Evolutionary conservation across 1,284 basidiomycete genomes (phyloP).

Genomic region (Naganishia sp.): DNA sequence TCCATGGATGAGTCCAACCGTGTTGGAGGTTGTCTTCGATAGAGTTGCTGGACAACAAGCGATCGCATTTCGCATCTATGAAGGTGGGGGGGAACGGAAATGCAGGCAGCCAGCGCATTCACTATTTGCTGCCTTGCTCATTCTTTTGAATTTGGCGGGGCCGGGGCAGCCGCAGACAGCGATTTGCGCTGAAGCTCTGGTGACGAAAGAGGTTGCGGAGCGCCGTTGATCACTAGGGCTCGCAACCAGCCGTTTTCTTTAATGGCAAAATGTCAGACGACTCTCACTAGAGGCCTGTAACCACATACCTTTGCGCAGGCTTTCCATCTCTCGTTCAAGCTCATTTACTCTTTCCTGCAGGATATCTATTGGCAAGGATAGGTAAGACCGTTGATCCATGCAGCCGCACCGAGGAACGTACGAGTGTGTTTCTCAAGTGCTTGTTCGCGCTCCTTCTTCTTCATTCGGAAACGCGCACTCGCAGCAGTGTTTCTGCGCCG

Average conservation of each 20-base stretch:
- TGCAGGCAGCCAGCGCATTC: neutral
- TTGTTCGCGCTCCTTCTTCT: slow-evolving; percentile 98
- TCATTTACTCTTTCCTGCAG: slow-evolving; percentile 28
- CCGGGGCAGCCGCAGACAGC: neutral
- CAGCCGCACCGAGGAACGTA: slow-evolving; percentile 32
- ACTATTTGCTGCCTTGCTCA: neutral
- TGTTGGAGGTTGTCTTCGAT: slow-evolving; percentile 21
- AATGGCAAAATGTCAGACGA: neutral
- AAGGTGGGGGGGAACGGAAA: neutral
- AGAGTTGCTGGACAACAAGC: slow-evolving; percentile 14
- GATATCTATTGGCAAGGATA: slow-evolving; percentile 17
- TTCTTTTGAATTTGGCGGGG: neutral
- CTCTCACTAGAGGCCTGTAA: neutral
- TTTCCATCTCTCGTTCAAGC: slow-evolving; percentile 32
- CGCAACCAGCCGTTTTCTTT: slow-evolving; percentile 34
- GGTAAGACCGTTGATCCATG: neutral
- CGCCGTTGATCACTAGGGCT: slow-evolving; percentile 33
- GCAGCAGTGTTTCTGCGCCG: slow-evolving; percentile 93
- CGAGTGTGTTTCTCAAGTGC: slow-evolving; percentile 82
- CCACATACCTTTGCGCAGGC: slow-evolving; percentile 32
- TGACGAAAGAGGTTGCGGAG: slow-evolving; percentile 34
- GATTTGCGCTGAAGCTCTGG: slow-evolving; percentile 22
- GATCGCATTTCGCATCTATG: slow-evolving; percentile 20
- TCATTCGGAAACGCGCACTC: slow-evolving; percentile 92
- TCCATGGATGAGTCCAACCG: slow-evolving; percentile 25